Evolutionary conservation across 2,329 filamentous ascomycete genomes (phyloP).

Genomic region (Knufia petricola): DNA sequence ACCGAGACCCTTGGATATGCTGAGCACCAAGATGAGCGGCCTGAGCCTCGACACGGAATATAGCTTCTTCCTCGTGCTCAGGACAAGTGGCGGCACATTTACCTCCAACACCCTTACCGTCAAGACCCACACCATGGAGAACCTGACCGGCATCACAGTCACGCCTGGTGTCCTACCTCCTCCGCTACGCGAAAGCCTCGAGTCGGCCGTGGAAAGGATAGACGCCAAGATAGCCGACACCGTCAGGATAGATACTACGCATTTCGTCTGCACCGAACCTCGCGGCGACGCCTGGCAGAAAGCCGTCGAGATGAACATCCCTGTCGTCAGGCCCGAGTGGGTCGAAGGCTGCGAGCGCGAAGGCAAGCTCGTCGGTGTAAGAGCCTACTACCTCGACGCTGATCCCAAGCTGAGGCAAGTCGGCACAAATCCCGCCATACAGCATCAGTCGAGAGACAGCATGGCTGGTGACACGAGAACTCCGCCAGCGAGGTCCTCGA

Average conservation of each 20-base stretch:
- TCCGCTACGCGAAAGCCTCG: slow-evolving; percentile 61
- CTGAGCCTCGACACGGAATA: slow-evolving; percentile 96
- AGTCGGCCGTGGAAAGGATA: slow-evolving; percentile 70
- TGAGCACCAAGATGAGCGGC: slow-evolving; percentile 93
- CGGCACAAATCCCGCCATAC: slow-evolving; percentile 25
- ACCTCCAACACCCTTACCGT: slow-evolving; percentile 74
- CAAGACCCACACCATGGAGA: slow-evolving; percentile 96
- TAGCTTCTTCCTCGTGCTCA: slow-evolving; percentile 81
- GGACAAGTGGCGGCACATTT: slow-evolving; percentile 82
- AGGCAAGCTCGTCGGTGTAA: slow-evolving; percentile 84
- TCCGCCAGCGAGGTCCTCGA: slow-evolving; percentile 5
- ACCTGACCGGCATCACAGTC: slow-evolving; percentile 88
- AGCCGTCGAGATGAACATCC: slow-evolving; percentile 94
- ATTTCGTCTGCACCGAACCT: slow-evolving; percentile 94
- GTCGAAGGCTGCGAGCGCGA: slow-evolving; percentile 91
- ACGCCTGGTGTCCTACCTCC: slow-evolving; percentile 78
- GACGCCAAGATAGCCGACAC: slow-evolving; percentile 84
- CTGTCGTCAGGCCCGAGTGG: slow-evolving; percentile 94
- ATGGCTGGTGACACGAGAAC: slow-evolving; percentile 20
- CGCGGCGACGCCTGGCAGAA: slow-evolving; percentile 88
- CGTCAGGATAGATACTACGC: slow-evolving; percentile 92
- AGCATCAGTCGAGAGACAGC: slow-evolving; percentile 22
- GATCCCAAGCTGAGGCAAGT: slow-evolving; percentile 53
- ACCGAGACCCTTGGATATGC: slow-evolving; percentile 73
- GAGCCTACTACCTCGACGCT: slow-evolving; percentile 92